phyloP scores from a whole-genome alignment of 345 rosid genomes.

The Geranium rotundifolium region DNA sequence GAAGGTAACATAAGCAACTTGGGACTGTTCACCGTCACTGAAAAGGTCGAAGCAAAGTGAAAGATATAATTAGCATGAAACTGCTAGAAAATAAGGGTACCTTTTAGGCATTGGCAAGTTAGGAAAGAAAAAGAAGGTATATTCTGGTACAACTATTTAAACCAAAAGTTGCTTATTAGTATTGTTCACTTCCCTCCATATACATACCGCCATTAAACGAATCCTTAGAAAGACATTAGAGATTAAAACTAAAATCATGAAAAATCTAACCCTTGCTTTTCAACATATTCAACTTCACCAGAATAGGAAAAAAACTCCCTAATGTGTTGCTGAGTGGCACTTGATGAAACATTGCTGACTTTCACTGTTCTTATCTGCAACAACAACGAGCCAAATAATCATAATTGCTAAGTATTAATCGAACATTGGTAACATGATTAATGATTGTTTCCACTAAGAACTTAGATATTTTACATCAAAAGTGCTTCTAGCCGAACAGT shows the following conservation, averaged over 20 bases:
- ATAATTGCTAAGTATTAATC: not conserved
- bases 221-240: not conserved
- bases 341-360: slow-evolving; percentile 60
- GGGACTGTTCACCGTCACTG: slow-evolving; percentile 51
- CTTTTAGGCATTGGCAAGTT: not conserved
- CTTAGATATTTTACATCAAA: not conserved
- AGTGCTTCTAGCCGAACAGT: not conserved
- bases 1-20: slow-evolving; percentile 71
- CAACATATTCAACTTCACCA: slow-evolving; percentile 70
- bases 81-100: not conserved
- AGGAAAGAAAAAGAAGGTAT: not conserved
- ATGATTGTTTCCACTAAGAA: not conserved
- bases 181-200: not conserved
- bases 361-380: slow-evolving; percentile 56
- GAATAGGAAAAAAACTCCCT: slow-evolving; percentile 92
- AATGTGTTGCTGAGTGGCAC: slow-evolving; percentile 62
- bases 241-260: too few relatives aligned
- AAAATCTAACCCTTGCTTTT: not conserved
- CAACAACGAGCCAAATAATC: not conserved
- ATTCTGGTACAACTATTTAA: not conserved
- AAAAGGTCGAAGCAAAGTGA: not conserved
- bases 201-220: too few relatives aligned
- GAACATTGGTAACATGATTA: too few relatives aligned
- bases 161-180: not conserved
- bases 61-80: not conserved